Percentiles rank a stretch among this genome's conserved stretches.
phyloP scores from a whole-genome alignment of 768 basidiomycete genomes.

The Russula sp. region DNA sequence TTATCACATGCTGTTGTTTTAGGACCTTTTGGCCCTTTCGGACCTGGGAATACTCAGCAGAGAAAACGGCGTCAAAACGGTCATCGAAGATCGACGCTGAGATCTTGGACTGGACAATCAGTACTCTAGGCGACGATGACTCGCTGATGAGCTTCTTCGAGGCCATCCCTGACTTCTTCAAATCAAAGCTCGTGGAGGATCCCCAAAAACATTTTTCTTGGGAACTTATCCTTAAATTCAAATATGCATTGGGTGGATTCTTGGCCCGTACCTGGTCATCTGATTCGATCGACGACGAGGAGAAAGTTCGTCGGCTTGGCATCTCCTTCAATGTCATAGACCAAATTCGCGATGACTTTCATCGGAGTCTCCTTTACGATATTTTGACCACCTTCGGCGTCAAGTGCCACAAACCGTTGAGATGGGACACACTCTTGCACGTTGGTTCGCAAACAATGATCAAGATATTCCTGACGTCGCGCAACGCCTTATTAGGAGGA shows the following conservation, averaged over 20 bases:
- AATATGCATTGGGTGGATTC: too few relatives aligned
- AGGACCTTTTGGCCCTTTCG: too few relatives aligned
- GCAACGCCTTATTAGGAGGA: background rate
- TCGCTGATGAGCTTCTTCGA: constrained; percentile 1
- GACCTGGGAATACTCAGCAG: too few relatives aligned
- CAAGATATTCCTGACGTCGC: fast-evolving
- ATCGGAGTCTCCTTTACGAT: background rate
- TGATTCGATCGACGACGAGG: too few relatives aligned
- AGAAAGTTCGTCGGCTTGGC: too few relatives aligned
- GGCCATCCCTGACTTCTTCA: constrained; percentile 2
- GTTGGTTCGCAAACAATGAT: background rate
- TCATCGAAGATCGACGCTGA: background rate
- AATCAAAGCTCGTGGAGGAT: background rate
- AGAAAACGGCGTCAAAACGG: background rate
- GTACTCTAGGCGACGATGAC: background rate
- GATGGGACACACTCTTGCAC: background rate
- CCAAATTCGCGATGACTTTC: fast-evolving
- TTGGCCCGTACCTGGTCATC: too few relatives aligned
- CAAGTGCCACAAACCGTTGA: background rate
- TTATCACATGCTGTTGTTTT: too few relatives aligned
- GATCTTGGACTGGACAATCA: background rate
- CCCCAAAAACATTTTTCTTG: fast-evolving
- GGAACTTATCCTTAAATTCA: too few relatives aligned
- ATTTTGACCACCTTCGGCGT: background rate
- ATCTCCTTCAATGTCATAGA: too few relatives aligned